Conservation (phyloP, 495 filamentous ascomycete genomes). For the Penicillium argentinense region DNA sequence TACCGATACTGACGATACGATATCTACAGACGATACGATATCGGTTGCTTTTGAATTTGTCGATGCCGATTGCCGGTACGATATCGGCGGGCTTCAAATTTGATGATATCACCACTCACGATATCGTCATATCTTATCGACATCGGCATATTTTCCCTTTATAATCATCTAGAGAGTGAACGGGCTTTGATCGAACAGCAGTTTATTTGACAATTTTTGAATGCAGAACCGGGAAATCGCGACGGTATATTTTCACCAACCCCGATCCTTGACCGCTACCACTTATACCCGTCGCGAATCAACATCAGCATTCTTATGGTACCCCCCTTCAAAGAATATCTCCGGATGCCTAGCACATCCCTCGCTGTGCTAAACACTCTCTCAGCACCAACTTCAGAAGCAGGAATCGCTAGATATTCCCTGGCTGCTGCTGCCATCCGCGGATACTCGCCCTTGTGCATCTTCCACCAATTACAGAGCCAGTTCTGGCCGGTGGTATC, state of each 20-base stretch:
- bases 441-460: slow-evolving; percentile 5
- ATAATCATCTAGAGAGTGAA: too few relatives aligned
- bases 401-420: slow-evolving; percentile 10
- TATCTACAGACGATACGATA: too few relatives aligned
- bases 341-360: slow-evolving; percentile 11
- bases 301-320: slow-evolving; percentile 13
- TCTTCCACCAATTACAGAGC: slow-evolving; percentile 12
- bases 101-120: too few relatives aligned
- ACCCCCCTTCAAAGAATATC: slow-evolving; percentile 9
- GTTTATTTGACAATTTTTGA: too few relatives aligned
- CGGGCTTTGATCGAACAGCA: too few relatives aligned
- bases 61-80: too few relatives aligned
- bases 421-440: slow-evolving; percentile 12
- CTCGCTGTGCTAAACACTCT: not conserved
- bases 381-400: slow-evolving; percentile 2
- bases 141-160: too few relatives aligned
- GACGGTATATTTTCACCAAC: not conserved
- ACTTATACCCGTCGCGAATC: slow-evolving; percentile 3
- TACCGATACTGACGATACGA: too few relatives aligned
- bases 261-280: slow-evolving; percentile 1
- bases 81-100: too few relatives aligned
- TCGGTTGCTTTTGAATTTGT: too few relatives aligned
- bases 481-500: slow-evolving; percentile 8
- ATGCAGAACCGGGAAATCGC: not conserved
- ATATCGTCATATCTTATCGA: too few relatives aligned